Conservation (phyloP, 2,329 filamentous ascomycete genomes). For the Neofusicoccum laricinum region DNA sequence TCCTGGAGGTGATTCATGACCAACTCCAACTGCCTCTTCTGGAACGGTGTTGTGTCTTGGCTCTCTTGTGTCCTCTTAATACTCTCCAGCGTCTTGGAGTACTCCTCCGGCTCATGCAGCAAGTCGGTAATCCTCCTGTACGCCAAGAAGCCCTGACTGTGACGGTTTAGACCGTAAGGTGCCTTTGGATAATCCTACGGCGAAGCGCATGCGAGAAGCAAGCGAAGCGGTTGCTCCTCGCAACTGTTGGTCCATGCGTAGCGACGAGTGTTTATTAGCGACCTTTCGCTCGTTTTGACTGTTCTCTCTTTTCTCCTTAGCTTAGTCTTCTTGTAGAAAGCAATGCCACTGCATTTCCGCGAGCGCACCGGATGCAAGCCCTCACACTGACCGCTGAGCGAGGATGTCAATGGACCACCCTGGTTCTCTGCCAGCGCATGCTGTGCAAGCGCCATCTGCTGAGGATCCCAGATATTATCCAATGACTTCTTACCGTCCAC, state of each 20-base stretch:
- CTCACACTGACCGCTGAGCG: background rate
- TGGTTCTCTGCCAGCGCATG: background rate
- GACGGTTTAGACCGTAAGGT: too few relatives aligned
- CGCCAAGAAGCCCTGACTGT: slow-evolving; percentile 17
- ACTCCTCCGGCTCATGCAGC: background rate
- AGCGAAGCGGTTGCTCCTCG: too few relatives aligned
- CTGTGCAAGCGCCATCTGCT: slow-evolving; percentile 1
- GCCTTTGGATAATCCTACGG: too few relatives aligned
- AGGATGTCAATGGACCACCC: background rate
- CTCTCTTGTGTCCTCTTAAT: background rate
- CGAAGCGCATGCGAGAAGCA: too few relatives aligned
- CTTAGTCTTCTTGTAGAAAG: too few relatives aligned
- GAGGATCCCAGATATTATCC: background rate
- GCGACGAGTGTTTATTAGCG: too few relatives aligned
- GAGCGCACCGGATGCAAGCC: too few relatives aligned
- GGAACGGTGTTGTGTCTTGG: background rate
- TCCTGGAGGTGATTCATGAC: slow-evolving; percentile 14
- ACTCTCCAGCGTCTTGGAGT: background rate
- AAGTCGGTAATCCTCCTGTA: background rate
- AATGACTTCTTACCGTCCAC: background rate
- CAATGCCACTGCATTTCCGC: too few relatives aligned
- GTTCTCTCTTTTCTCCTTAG: too few relatives aligned
- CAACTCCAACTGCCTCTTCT: slow-evolving; percentile 14
- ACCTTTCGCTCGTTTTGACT: too few relatives aligned
- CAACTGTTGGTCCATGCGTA: too few relatives aligned